phyloP scores from a whole-genome alignment of 164 flowering plant species.

The Piper betle region DNA sequence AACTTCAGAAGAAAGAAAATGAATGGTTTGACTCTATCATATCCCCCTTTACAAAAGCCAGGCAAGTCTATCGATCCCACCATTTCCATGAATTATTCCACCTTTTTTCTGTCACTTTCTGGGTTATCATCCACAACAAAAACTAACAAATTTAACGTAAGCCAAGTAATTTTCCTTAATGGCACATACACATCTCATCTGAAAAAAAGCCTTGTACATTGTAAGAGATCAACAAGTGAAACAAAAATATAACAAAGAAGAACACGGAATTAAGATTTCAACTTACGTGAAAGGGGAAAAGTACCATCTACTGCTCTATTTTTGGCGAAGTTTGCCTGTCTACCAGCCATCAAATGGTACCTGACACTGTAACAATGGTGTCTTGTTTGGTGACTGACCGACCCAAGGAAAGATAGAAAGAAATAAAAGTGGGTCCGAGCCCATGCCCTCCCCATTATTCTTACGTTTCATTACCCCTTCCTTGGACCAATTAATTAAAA shows the following conservation, averaged over 20 bases:
- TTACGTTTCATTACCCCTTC: constrained; percentile 15
- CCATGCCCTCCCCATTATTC: constrained; percentile 27
- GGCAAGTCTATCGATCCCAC: background rate
- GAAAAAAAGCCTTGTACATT: background rate
- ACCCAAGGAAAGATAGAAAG: constrained; percentile 11
- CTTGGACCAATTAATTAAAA: background rate
- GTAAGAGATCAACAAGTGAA: no score
- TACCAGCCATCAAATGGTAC: constrained; percentile 9
- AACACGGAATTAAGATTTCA: no score
- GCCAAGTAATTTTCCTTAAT: no score
- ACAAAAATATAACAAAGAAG: no score
- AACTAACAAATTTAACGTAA: no score
- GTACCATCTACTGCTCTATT: background rate
- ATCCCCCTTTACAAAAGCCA: background rate
- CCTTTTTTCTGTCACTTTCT: background rate
- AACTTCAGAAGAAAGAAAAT: background rate
- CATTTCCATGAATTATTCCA: background rate
- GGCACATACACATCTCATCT: background rate
- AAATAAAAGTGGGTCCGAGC: constrained; percentile 16
- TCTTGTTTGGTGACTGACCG: constrained; percentile 58
- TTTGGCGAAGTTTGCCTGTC: background rate
- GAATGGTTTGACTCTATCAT: background rate
- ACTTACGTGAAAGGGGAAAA: no score
- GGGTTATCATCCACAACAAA: background rate
- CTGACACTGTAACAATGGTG: constrained; percentile 31